Percentiles rank a stretch among this genome's conserved stretches.
These are phyloP conservation scores for Teratosphaeria gauchensis DNA, from an alignment of 2,329 filamentous ascomycete species.

Conservation along the genomic window DNA sequence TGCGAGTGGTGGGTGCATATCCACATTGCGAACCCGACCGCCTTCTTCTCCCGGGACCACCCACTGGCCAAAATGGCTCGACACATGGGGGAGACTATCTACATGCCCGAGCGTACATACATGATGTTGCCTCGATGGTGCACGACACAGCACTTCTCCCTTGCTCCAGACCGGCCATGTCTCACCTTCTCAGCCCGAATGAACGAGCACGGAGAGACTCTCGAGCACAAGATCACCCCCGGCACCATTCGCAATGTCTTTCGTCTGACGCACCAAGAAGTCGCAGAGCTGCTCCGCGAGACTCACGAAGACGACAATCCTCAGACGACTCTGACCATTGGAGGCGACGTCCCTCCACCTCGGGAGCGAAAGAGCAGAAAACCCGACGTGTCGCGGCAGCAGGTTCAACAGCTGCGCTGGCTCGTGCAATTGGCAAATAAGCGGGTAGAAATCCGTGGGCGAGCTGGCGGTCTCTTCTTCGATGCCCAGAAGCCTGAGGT, in stretches of 20 bases:
- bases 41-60: constrained; percentile 53
- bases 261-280: constrained; percentile 39
- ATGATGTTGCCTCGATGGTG: constrained; percentile 47
- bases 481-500: constrained; percentile 20
- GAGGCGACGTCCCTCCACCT: constrained; percentile 21
- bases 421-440: constrained; percentile 27
- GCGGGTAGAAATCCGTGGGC: constrained; percentile 24
- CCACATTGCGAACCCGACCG: constrained; percentile 70
- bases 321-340: constrained; percentile 20
- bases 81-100: constrained; percentile 46
- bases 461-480: constrained; percentile 31
- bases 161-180: constrained; percentile 44
- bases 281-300: constrained; percentile 10
- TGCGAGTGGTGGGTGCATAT: constrained; percentile 59
- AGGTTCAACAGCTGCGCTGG: constrained; percentile 24
- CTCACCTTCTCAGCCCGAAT: constrained; percentile 53
- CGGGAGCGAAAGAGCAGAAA: constrained; percentile 8
- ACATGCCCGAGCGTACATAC: constrained; percentile 47
- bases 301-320: neutral
- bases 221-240: constrained; percentile 45
- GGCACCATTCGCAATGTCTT: constrained; percentile 48
- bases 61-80: constrained; percentile 52
- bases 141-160: constrained; percentile 44
- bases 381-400: constrained; percentile 15
- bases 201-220: constrained; percentile 40